A percentile compares a stretch with the other conserved stretches of the same genome.
These are phyloP conservation scores for Rhodamnia argentea DNA, from an alignment of 345 rosid species.

Conservation along the genomic window DNA sequence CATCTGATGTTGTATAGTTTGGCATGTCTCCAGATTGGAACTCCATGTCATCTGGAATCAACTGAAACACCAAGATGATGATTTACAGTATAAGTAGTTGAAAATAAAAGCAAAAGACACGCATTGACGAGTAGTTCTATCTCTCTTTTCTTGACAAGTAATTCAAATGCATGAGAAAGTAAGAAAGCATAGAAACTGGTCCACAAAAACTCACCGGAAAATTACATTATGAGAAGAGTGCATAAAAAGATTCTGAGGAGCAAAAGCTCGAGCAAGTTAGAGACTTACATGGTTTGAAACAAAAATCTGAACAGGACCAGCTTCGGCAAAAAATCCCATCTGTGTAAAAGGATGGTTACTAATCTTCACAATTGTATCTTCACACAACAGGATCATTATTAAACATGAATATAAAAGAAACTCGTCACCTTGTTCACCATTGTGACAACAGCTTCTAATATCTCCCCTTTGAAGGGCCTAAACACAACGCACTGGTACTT, in stretches of 20 bases:
- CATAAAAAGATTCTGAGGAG: not conserved
- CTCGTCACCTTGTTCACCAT: constrained; percentile 66
- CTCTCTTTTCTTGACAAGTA: not conserved
- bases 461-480: constrained; percentile 89
- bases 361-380: not conserved
- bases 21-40: constrained; percentile 93
- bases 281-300: constrained; percentile 85
- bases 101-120: not conserved
- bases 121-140: not conserved
- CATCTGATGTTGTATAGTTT: constrained; percentile 83
- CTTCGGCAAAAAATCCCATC: constrained; percentile 98
- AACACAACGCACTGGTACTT: constrained; percentile 84
- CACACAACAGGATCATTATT: not conserved
- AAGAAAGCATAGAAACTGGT: not conserved
- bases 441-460: constrained; percentile 87
- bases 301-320: constrained; percentile 97
- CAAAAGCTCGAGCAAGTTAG: not conserved
- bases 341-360: constrained; percentile 5
- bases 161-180: not conserved
- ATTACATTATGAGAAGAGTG: not conserved
- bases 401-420: not conserved
- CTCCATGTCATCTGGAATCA: constrained; percentile 97
- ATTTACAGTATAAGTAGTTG: not conserved
- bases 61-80: constrained; percentile 18
- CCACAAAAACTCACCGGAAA: not conserved